A percentile compares a stretch with the other conserved stretches of the same genome.
Conservation (phyloP, 148 eudicot genomes). For the Euryodendron excelsum region DNA sequence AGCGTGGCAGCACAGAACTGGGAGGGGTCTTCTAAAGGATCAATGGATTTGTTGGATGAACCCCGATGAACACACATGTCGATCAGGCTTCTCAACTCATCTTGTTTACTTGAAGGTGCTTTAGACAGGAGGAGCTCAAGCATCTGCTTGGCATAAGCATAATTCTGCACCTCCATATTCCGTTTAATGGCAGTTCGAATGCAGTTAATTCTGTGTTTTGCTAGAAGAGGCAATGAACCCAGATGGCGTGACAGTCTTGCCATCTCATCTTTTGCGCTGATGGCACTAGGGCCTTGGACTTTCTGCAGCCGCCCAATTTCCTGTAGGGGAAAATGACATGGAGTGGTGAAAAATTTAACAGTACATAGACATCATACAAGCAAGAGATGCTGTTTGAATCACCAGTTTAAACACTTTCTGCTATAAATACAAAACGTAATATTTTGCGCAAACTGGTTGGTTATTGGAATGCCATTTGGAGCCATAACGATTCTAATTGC, state of each 20-base stretch:
- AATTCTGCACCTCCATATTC: conserved; percentile 96
- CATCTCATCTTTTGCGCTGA: conserved; percentile 98
- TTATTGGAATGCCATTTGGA: background rate
- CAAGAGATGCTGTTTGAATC: conserved; percentile 2
- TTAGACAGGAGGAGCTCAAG: conserved; percentile 85
- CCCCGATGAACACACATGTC: conserved; percentile 91
- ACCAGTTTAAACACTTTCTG: background rate
- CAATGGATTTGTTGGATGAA: conserved; percentile 80
- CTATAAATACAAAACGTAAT: background rate
- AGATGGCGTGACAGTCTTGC: conserved; percentile 86
- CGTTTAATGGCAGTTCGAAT: conserved; percentile 91
- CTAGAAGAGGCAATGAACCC: conserved; percentile 91
- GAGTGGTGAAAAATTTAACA: background rate
- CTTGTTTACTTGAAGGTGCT: conserved; percentile 93
- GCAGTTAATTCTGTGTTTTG: conserved; percentile 91
- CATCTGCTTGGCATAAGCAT: conserved; percentile 88
- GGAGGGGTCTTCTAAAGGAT: conserved; percentile 93
- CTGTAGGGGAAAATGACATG: conserved; percentile 35
- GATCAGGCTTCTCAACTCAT: conserved; percentile 84
- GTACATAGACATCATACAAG: background rate
- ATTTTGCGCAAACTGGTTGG: background rate
- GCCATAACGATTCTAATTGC: background rate
- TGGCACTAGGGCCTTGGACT: conserved; percentile 83
- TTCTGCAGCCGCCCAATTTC: conserved; percentile 89
- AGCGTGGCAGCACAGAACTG: conserved; percentile 98